A percentile compares a stretch with the other conserved stretches of the same genome.
Evolutionary conservation across 73 alveolate species (phyloP).

Genomic region (Tetrahymena borealis): DNA sequence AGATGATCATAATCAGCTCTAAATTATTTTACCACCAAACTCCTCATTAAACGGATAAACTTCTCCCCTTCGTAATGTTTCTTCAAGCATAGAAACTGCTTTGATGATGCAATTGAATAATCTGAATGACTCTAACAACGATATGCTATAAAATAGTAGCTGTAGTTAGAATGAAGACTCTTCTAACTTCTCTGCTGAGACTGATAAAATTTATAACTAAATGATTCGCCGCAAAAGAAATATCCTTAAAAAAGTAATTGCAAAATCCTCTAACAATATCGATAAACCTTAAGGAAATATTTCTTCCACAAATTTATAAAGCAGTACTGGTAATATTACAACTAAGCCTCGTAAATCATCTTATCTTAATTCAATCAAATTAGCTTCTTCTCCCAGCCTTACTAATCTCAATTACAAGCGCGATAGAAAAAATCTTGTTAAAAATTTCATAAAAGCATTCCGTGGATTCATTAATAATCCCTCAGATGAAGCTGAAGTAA

Average conservation of each 20-base stretch:
- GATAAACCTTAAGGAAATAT: background rate
- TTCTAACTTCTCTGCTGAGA: background rate
- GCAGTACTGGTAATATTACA: background rate
- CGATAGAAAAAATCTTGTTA: background rate
- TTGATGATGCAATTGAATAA: background rate
- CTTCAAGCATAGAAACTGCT: background rate
- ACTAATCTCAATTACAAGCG: background rate
- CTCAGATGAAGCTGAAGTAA: background rate
- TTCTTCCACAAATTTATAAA: background rate
- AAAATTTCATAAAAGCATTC: background rate
- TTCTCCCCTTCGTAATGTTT: background rate
- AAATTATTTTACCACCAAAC: background rate
- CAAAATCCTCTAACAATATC: background rate
- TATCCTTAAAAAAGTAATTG: background rate
- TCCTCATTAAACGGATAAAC: background rate
- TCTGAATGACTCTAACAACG: background rate
- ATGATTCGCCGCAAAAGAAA: background rate
- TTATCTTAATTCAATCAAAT: background rate
- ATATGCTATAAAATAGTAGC: background rate
- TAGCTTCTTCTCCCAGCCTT: background rate
- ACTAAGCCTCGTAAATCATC: background rate
- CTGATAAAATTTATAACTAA: background rate
- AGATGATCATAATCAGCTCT: background rate
- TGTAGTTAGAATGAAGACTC: background rate
- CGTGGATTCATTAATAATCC: background rate